These are phyloP conservation scores for Aspergillus brunneoviolaceus DNA, from an alignment of 2,329 filamentous ascomycete species.

Conservation along the genomic window DNA sequence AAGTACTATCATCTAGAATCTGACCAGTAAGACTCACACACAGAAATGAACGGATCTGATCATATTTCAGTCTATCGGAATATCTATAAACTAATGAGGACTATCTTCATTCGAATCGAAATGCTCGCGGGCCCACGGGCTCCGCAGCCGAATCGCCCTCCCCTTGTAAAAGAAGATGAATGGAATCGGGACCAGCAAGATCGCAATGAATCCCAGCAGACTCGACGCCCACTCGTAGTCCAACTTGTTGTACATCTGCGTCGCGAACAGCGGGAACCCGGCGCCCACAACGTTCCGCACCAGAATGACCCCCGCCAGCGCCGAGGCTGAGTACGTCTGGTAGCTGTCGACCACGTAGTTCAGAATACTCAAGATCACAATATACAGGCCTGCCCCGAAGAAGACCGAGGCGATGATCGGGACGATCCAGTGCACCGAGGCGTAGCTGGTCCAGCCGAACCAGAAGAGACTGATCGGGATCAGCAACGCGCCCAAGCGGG, in stretches of 20 bases:
- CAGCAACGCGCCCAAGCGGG: conserved; percentile 60
- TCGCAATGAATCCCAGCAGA: conserved; percentile 39
- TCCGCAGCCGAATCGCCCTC: conserved; percentile 27
- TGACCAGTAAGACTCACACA: neutral
- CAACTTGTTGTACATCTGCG: conserved; percentile 38
- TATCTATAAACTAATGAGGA: conserved; percentile 20
- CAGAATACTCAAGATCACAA: conserved; percentile 71
- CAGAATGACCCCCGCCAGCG: conserved; percentile 74
- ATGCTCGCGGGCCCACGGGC: conserved; percentile 31
- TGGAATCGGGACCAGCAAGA: conserved; percentile 39
- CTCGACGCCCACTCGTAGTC: conserved; percentile 40
- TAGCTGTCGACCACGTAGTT: conserved; percentile 75
- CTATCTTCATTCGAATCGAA: conserved; percentile 29
- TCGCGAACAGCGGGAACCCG: conserved; percentile 35
- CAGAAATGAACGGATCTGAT: neutral
- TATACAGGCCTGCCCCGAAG: conserved; percentile 69
- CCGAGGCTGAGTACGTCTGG: conserved; percentile 68
- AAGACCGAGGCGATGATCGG: conserved; percentile 64
- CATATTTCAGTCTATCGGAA: too few relatives aligned
- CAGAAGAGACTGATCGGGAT: conserved; percentile 66
- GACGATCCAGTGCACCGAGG: conserved; percentile 64
- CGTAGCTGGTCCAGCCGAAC: conserved; percentile 65
- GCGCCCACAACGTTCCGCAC: conserved; percentile 60
- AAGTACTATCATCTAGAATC: too few relatives aligned
- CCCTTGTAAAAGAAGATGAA: conserved; percentile 42